A percentile compares a stretch with the other conserved stretches of the same genome.
phyloP scores from a whole-genome alignment of 768 basidiomycete species.

The Mycena vitilis region DNA sequence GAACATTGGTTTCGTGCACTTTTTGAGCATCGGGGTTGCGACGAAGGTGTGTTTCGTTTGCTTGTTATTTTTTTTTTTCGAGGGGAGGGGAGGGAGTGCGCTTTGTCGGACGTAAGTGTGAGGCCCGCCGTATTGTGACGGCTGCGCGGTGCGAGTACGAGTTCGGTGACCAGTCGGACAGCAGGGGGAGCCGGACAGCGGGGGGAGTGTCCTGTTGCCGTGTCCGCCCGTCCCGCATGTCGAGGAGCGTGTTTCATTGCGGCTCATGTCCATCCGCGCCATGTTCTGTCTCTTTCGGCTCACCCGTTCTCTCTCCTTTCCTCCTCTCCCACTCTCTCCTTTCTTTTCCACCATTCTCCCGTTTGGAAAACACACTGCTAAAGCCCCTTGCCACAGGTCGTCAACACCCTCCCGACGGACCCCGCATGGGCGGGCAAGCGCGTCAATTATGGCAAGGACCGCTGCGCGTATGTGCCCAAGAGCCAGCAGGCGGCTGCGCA shows the following conservation, averaged over 20 bases:
- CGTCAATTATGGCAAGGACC: constrained; percentile 98
- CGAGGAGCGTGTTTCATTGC: too few species aligned
- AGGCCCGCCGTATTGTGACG: too few species aligned
- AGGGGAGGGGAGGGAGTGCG: too few species aligned
- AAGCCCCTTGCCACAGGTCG: constrained; percentile 71
- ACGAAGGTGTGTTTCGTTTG: constrained; percentile 77
- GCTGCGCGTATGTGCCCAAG: constrained; percentile 97
- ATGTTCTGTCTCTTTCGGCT: too few species aligned
- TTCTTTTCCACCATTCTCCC: constrained; percentile 11
- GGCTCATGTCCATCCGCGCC: too few species aligned
- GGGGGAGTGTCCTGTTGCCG: too few species aligned
- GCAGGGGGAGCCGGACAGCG: too few species aligned
- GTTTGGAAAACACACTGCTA: background rate
- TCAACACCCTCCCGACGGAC: constrained; percentile 91
- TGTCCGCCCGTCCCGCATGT: too few species aligned
- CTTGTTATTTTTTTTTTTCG: too few species aligned
- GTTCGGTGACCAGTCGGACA: too few species aligned
- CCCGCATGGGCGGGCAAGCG: constrained; percentile 95
- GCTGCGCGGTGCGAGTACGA: too few species aligned
- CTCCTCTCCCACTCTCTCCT: background rate
- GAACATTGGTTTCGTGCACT: constrained; percentile 99
- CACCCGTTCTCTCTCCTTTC: background rate
- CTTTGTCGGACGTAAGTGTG: too few species aligned
- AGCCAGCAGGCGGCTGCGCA: constrained; percentile 91
- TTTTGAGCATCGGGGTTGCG: constrained; percentile 93